Percentiles rank a stretch among this genome's conserved stretches.
Evolutionary conservation across 1,139 yeast species (phyloP).

Genomic region (Scheffersomyces cryptocercus): DNA sequence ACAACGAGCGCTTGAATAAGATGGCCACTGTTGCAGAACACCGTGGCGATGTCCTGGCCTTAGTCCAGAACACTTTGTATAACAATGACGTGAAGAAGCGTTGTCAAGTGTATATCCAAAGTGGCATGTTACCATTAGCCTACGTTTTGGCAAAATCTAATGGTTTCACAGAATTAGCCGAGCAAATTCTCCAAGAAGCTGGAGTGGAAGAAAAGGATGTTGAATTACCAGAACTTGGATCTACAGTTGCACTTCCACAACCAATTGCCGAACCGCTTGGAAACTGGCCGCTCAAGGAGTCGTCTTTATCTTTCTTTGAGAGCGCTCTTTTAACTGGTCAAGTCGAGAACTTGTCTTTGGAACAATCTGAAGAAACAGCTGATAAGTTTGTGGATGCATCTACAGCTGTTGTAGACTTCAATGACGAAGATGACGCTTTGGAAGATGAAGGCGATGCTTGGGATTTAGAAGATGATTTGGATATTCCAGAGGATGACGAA

Average conservation of each 20-base stretch:
- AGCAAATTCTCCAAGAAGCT: constrained; percentile 67
- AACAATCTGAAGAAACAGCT: constrained; percentile 34
- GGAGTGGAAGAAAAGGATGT: constrained; percentile 67
- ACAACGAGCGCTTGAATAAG: constrained; percentile 66
- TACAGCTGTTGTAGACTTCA: constrained; percentile 25
- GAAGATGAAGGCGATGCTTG: constrained; percentile 62
- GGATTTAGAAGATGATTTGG: constrained; percentile 51
- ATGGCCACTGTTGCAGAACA: constrained; percentile 91
- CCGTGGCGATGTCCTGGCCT: constrained; percentile 78
- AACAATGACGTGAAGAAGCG: constrained; percentile 75
- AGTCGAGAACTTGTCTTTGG: constrained; percentile 62
- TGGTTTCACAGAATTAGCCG: constrained; percentile 76
- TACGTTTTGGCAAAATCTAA: constrained; percentile 89
- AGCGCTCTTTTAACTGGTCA: constrained; percentile 75
- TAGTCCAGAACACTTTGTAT: constrained; percentile 82
- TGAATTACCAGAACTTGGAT: constrained; percentile 59
- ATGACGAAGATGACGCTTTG: constrained; percentile 49
- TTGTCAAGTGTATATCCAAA: constrained; percentile 69
- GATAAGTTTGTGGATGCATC: constrained; percentile 16
- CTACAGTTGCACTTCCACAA: constrained; percentile 43
- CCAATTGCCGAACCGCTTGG: constrained; percentile 47
- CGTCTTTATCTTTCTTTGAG: constrained; percentile 79
- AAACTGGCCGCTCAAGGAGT: constrained; percentile 83
- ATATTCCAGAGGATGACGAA: constrained; percentile 30
- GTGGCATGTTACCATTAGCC: constrained; percentile 87